Evolutionary conservation across 2,329 filamentous ascomycete genomes (phyloP).

Genomic region (Aspergillus brasiliensis): DNA sequence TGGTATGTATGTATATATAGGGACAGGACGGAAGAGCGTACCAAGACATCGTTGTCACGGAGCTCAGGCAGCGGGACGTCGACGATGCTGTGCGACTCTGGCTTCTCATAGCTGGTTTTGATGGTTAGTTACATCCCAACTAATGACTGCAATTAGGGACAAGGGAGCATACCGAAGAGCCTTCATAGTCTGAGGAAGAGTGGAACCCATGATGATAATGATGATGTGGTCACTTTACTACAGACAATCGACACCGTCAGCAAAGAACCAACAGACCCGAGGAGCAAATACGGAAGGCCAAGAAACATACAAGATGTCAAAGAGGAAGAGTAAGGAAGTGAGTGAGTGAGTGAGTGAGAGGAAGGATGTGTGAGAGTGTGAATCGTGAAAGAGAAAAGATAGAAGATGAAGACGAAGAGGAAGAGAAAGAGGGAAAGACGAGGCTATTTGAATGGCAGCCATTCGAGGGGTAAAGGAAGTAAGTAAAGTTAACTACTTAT

Average conservation of each 20-base stretch:
- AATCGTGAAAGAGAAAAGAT: not conserved
- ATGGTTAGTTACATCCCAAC: not conserved
- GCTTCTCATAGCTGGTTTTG: constrained; percentile 59
- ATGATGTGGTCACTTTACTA: not conserved
- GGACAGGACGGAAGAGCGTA: constrained; percentile 26
- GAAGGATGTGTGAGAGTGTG: not conserved
- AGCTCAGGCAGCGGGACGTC: constrained; percentile 63
- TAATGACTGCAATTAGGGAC: not conserved
- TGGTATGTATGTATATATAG: not conserved
- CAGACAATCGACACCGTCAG: not conserved
- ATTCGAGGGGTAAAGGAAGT: not conserved
- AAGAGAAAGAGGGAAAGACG: constrained; percentile 3
- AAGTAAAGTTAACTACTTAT: no score
- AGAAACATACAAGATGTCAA: not conserved
- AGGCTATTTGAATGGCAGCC: constrained; percentile 12
- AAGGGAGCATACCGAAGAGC: constrained; percentile 58
- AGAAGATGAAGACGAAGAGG: constrained; percentile 8
- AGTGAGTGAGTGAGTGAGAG: no score
- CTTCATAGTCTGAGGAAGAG: constrained; percentile 60
- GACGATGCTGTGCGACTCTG: constrained; percentile 62
- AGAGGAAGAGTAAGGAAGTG: no score
- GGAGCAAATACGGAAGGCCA: not conserved
- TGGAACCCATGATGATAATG: constrained; percentile 34
- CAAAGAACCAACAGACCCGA: not conserved
- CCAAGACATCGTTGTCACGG: constrained; percentile 61